These are phyloP conservation scores for Colletotrichum acutatum DNA, from an alignment of 2,329 filamentous ascomycete species.

Conservation along the genomic window DNA sequence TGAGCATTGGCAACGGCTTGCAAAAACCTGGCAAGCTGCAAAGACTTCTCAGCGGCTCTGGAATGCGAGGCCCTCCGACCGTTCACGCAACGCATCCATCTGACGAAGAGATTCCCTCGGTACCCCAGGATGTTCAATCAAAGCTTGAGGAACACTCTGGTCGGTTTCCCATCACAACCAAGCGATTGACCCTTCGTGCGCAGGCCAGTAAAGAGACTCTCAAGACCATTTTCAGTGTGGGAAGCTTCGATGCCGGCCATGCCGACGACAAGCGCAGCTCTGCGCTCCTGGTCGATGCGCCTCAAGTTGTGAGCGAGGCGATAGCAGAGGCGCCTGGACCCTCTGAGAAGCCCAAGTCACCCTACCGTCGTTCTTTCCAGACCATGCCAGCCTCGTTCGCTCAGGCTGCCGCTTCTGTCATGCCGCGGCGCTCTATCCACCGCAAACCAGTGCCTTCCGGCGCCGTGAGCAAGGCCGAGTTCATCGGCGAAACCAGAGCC, in stretches of 20 bases:
- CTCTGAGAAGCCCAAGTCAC: constrained; percentile 7
- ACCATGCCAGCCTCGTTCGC: constrained; percentile 30
- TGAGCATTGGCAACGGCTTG: constrained; percentile 47
- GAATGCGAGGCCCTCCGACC: constrained; percentile 43
- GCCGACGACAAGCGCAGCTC: neutral
- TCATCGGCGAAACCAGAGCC: neutral
- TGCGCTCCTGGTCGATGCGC: neutral
- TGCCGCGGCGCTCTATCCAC: constrained; percentile 30
- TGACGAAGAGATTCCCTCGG: constrained; percentile 47
- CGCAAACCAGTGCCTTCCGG: constrained; percentile 28
- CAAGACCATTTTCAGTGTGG: constrained; percentile 62
- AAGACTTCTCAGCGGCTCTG: constrained; percentile 50
- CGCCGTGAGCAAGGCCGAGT: neutral
- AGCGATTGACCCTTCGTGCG: constrained; percentile 49
- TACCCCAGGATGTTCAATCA: constrained; percentile 48
- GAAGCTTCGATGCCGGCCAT: constrained; percentile 51
- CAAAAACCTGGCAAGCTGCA: constrained; percentile 46
- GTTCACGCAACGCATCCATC: constrained; percentile 46
- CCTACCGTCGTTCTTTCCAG: constrained; percentile 31
- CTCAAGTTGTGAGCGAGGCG: neutral
- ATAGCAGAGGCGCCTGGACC: neutral
- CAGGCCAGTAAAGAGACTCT: constrained; percentile 59
- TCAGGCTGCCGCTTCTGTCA: constrained; percentile 34
- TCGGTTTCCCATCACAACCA: constrained; percentile 47
- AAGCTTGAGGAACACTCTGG: constrained; percentile 49